These are phyloP conservation scores for Nannochloropsis oceanica DNA, from an alignment of 108 stramenopile genomes.

Conservation along the genomic window DNA sequence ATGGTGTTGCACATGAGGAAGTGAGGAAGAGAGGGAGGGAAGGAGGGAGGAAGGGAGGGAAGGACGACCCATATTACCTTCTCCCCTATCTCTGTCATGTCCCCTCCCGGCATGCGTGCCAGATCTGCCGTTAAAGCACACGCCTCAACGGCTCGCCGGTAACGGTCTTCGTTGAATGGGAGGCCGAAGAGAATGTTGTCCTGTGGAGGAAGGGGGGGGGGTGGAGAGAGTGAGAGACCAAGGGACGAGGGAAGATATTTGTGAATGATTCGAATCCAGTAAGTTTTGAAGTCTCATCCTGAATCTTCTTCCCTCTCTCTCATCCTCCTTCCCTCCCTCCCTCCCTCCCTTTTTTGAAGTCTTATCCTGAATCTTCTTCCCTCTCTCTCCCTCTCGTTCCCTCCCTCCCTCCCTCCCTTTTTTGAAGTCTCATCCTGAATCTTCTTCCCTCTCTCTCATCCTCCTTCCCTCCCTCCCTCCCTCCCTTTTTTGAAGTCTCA, in stretches of 20 bases:
- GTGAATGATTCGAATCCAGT: no score
- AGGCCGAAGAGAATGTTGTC: slow-evolving; percentile 48
- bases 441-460: neutral
- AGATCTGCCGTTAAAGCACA: slow-evolving; percentile 79
- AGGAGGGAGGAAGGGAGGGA: neutral
- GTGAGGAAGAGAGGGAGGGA: neutral
- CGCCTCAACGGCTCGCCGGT: slow-evolving; percentile 53
- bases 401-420: neutral
- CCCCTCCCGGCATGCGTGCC: slow-evolving; percentile 67
- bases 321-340: no score
- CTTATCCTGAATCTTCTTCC: no score
- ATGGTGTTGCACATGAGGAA: no score
- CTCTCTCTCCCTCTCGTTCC: neutral
- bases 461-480: neutral
- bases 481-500: no score
- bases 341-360: no score
- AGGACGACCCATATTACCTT: no score
- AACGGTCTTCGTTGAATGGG: slow-evolving; percentile 57
- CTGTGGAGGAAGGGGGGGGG: neutral
- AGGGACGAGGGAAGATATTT: no score
- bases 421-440: neutral
- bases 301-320: no score
- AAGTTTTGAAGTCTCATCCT: no score
- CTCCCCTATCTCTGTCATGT: slow-evolving; percentile 84
- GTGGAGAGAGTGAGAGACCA: neutral